These are phyloP conservation scores for Martensiomyces pterosporus DNA, from an alignment of 192 early-diverging fungal genomes.

Conservation along the genomic window DNA sequence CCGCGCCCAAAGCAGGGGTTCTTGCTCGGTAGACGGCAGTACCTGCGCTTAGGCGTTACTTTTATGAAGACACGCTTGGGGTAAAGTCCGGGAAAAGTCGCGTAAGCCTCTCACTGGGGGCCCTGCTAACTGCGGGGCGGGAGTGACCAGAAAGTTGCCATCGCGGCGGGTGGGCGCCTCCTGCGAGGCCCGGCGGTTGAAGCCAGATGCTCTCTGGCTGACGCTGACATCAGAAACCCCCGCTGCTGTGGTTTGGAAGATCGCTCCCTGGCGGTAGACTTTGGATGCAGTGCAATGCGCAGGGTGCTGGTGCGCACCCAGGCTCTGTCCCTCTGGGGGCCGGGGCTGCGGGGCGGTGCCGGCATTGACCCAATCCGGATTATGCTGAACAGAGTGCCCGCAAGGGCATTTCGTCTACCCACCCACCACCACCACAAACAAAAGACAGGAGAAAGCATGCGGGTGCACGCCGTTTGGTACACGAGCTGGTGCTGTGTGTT, in stretches of 20 bases:
- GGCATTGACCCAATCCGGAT: constrained; percentile 45
- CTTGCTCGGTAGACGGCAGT: constrained; percentile 31
- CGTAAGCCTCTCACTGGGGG: constrained; percentile 32
- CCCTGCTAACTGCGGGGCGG: constrained; percentile 43
- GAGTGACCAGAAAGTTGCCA: constrained; percentile 36
- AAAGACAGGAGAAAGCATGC: background rate
- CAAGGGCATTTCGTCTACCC: constrained; percentile 26
- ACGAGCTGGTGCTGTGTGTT: no score
- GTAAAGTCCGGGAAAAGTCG: constrained; percentile 45
- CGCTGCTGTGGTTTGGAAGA: constrained; percentile 16
- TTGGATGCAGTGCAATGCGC: constrained; percentile 48
- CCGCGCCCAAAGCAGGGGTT: background rate
- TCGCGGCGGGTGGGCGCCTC: background rate
- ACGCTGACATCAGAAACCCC: background rate
- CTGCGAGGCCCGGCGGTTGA: background rate
- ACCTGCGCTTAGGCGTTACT: constrained; percentile 45
- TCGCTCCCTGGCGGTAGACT: constrained; percentile 31
- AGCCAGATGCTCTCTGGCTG: background rate
- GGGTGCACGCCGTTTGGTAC: no score
- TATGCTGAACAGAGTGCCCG: constrained; percentile 31
- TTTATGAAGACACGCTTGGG: constrained; percentile 22
- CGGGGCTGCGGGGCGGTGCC: background rate
- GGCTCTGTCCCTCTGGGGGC: background rate
- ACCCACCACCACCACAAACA: constrained; percentile 3
- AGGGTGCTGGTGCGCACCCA: constrained; percentile 17